Base-by-base conservation (phyloP, 148 eudicot genomes). In the Silene uniflora region DNA sequence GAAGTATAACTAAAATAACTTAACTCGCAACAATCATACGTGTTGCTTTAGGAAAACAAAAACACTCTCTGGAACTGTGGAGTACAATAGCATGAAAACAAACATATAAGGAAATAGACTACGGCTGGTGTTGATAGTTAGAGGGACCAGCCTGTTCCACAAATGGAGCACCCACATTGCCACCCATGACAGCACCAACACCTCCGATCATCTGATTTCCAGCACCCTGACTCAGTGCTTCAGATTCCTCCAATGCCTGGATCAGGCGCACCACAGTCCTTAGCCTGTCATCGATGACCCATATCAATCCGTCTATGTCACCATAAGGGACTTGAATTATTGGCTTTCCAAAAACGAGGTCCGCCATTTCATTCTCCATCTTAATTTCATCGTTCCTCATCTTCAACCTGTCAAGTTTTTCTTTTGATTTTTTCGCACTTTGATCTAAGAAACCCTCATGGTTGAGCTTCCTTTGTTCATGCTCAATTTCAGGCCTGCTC, bases 271-370 rank as follows among this genome's bases (percentile, higher is more conserved):
- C 35, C 35, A 49, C 14, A 49, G 54, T 13, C 46, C 61, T 44
- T 5, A 78, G 0, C 62, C 5, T 73, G 10, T 73, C 67, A 1
- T 73, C 67, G 7, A 78, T 42, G 1, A 67, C 68, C 73, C 61
- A 42, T 65, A 2, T 3, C 54, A 49, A 49, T 3, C 2, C 14
- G 1, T 10, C 6, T 2, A 49, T 49, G 54, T 49, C 67, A 24
- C 0, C 18, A 58, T 11, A 5, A 5, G 32, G 21, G 21, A 61
- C 59, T 35, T 80, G 44, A 2, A 60, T 18, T 24, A 44, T 6
- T 12, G 67, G 39, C n/a, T 25, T 44, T 0, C 74, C 79, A 25
- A 5, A 2, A 0, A 70, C 11, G 11, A 75, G 19, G 8, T 64
- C 54, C 0, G 7, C 10, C 42, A 72, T 62, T 5, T 63, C 8